A percentile compares a stretch with the other conserved stretches of the same genome.
Conservation (phyloP, 495 filamentous ascomycete species). For the Talaromyces borbonicus region DNA sequence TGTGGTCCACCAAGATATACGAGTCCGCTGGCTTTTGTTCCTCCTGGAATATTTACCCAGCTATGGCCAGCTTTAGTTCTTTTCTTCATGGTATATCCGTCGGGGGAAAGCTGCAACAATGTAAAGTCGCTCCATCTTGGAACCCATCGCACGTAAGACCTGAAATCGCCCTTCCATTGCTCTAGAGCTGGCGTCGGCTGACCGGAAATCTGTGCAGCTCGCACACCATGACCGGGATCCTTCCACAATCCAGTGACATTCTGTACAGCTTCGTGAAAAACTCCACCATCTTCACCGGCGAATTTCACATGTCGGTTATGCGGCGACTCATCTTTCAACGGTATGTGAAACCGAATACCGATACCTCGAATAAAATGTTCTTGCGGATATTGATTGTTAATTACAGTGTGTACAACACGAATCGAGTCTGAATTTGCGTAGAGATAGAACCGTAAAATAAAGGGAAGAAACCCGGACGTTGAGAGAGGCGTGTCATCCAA, state of each 20-base stretch:
- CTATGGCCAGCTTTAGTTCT: conserved; percentile 34
- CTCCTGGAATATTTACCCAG: conserved; percentile 42
- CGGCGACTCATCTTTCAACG: conserved; percentile 23
- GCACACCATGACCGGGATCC: conserved; percentile 24
- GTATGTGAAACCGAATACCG: conserved; percentile 30
- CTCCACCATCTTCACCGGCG: conserved; percentile 25
- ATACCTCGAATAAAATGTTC: conserved; percentile 28
- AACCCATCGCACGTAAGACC: conserved; percentile 29
- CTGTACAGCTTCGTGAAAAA: conserved; percentile 31
- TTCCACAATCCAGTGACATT: conserved; percentile 32
- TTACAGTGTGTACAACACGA: conserved; percentile 25
- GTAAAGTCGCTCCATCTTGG: conserved; percentile 39
- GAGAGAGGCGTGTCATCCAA: not conserved
- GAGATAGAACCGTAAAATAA: conserved; percentile 33
- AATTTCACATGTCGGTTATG: conserved; percentile 34
- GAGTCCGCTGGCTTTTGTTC: conserved; percentile 32
- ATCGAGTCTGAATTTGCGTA: conserved; percentile 32
- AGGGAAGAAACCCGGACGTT: conserved; percentile 23
- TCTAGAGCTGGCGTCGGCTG: conserved; percentile 15
- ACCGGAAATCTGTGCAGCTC: conserved; percentile 26
- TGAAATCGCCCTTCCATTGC: conserved; percentile 29
- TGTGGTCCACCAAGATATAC: conserved; percentile 38
- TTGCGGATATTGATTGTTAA: conserved; percentile 26
- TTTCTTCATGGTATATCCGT: conserved; percentile 42
- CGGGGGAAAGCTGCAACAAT: conserved; percentile 35